phyloP scores from a whole-genome alignment of 441 rosid genomes.

The Croton setiger region DNA sequence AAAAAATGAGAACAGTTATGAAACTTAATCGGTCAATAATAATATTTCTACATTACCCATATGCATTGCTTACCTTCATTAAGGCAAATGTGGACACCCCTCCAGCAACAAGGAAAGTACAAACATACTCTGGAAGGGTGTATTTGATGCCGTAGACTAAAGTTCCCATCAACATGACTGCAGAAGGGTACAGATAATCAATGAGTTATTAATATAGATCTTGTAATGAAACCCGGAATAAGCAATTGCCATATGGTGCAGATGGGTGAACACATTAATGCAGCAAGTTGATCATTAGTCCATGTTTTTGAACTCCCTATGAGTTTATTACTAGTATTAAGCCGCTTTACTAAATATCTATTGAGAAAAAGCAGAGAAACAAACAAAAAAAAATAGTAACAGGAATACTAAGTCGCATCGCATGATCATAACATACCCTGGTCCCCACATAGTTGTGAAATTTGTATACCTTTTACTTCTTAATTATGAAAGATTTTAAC shows the following conservation, averaged over 20 bases:
- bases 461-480: not conserved
- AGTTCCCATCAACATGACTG: slow-evolving; percentile 94
- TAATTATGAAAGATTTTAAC: not conserved
- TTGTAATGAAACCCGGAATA: not conserved
- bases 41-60: not conserved
- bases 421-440: not conserved
- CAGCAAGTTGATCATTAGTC: not conserved
- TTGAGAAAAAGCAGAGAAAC: not conserved
- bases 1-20: not conserved
- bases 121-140: slow-evolving; percentile 73
- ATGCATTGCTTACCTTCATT: slow-evolving; percentile 53
- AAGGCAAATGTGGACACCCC: slow-evolving; percentile 89
- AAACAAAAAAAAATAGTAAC: too few relatives aligned
- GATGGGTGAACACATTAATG: not conserved
- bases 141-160: slow-evolving; percentile 84
- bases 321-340: not conserved
- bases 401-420: too few relatives aligned
- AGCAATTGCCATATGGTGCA: not conserved
- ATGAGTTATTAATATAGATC: slow-evolving; percentile 11
- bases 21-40: not conserved
- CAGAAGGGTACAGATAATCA: slow-evolving; percentile 19
- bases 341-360: not conserved
- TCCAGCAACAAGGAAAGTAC: slow-evolving; percentile 88
- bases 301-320: not conserved
- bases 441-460: not conserved